Evolutionary conservation across 345 rosid species (phyloP).

Genomic region (Ailanthus altissimus): DNA sequence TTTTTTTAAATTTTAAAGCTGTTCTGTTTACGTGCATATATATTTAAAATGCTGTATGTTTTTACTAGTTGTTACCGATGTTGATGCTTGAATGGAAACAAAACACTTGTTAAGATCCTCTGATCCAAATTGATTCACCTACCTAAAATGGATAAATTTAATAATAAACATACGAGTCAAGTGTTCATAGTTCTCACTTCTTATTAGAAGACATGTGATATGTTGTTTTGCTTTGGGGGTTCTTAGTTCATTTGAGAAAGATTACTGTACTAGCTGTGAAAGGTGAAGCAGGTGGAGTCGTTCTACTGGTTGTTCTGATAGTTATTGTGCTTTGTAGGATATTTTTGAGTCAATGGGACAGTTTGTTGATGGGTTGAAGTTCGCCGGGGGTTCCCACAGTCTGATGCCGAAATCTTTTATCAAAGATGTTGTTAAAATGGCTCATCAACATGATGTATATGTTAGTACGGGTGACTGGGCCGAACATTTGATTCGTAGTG

Average conservation of each 20-base stretch:
- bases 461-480: slow-evolving; percentile 96
- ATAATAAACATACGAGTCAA: neutral
- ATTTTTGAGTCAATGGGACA: slow-evolving; percentile 82
- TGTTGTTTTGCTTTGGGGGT: neutral
- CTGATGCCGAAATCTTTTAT: slow-evolving; percentile 73
- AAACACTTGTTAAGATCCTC: too few relatives aligned
- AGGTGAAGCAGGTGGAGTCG: neutral
- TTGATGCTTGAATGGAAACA: too few relatives aligned
- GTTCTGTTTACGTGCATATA: too few relatives aligned
- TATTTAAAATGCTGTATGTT: neutral
- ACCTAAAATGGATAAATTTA: neutral
- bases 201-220: neutral
- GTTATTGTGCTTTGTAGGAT: slow-evolving; percentile 47
- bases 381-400: slow-evolving; percentile 84
- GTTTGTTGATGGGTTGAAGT: slow-evolving; percentile 87
- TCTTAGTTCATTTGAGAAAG: neutral
- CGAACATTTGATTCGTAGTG: slow-evolving; percentile 67
- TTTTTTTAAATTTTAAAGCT: too few relatives aligned
- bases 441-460: slow-evolving; percentile 78
- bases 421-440: slow-evolving; percentile 63
- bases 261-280: neutral
- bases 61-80: neutral
- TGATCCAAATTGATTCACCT: neutral
- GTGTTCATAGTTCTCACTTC: neutral
- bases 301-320: neutral